phyloP scores from a whole-genome alignment of 2,329 filamentous ascomycete species.

The Pseudopithomyces maydicus region DNA sequence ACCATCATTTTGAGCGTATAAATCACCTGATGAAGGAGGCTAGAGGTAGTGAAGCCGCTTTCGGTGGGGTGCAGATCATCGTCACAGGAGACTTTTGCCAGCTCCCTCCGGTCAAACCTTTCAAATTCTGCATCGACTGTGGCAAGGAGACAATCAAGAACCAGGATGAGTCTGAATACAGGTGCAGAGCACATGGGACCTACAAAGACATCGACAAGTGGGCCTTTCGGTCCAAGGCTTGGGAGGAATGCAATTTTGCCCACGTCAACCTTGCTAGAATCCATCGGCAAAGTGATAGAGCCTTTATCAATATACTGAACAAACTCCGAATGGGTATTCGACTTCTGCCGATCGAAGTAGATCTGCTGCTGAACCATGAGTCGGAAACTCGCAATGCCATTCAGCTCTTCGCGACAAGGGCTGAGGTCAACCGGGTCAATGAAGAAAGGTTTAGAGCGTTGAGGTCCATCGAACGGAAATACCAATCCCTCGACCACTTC shows the following conservation, averaged over 20 bases:
- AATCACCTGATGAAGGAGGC: conserved; percentile 54
- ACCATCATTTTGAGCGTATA: conserved; percentile 56
- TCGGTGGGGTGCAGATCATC: conserved; percentile 60
- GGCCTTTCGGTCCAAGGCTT: conserved; percentile 63
- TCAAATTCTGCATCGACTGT: conserved; percentile 58
- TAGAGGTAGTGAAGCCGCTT: conserved; percentile 31
- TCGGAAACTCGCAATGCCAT: conserved; percentile 51
- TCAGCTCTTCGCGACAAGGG: conserved; percentile 51
- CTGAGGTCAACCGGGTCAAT: conserved; percentile 41
- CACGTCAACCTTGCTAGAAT: conserved; percentile 60
- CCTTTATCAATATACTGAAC: conserved; percentile 62
- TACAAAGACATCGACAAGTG: conserved; percentile 61
- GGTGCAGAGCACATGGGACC: conserved; percentile 33
- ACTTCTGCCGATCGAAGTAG: conserved; percentile 45
- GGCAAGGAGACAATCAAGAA: conserved; percentile 42
- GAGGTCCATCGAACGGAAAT: conserved; percentile 26
- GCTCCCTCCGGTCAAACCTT: conserved; percentile 64
- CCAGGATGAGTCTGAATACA: conserved; percentile 27
- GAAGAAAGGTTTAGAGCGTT: conserved; percentile 39
- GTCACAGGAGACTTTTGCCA: conserved; percentile 59
- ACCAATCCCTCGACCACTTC: conserved; percentile 50
- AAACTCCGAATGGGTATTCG: conserved; percentile 57
- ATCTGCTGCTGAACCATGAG: conserved; percentile 53
- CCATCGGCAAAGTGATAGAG: conserved; percentile 61
- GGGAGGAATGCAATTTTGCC: conserved; percentile 59